Percentiles rank a stretch among this genome's conserved stretches.
phyloP scores from a whole-genome alignment of 2,329 filamentous ascomycete species.

The Fusarium mangiferae region DNA sequence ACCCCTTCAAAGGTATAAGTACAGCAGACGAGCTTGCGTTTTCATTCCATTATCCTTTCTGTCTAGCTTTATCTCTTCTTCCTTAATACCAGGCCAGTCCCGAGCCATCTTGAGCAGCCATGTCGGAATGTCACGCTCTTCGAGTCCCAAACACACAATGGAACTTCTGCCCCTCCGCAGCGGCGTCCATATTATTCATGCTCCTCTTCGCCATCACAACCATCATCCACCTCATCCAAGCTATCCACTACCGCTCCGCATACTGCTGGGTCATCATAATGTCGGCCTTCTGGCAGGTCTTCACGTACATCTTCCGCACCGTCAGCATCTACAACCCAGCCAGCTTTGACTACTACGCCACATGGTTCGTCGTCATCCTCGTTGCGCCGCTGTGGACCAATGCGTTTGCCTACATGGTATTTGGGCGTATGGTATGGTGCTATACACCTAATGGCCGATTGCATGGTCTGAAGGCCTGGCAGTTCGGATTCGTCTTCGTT shows the following conservation, averaged over 20 bases:
- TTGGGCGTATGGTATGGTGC: neutral
- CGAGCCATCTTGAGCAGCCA: fast-evolving
- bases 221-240: neutral
- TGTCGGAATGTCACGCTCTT: neutral
- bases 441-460: neutral
- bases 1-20: too few species aligned
- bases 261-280: neutral
- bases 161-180: neutral
- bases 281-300: neutral
- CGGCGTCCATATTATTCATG: neutral
- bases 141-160: neutral
- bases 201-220: neutral
- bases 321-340: neutral
- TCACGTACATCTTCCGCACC: neutral
- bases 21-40: too few species aligned
- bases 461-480: neutral
- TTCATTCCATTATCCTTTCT: too few species aligned
- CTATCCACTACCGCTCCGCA: neutral
- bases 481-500: neutral
- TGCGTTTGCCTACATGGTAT: neutral
- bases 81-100: fast-evolving
- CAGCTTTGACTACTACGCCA: neutral
- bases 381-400: neutral
- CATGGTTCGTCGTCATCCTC: neutral
- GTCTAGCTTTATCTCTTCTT: fast-evolving